phyloP scores from a whole-genome alignment of 2,329 filamentous ascomycete species.

The Apiospora pterosperma region DNA sequence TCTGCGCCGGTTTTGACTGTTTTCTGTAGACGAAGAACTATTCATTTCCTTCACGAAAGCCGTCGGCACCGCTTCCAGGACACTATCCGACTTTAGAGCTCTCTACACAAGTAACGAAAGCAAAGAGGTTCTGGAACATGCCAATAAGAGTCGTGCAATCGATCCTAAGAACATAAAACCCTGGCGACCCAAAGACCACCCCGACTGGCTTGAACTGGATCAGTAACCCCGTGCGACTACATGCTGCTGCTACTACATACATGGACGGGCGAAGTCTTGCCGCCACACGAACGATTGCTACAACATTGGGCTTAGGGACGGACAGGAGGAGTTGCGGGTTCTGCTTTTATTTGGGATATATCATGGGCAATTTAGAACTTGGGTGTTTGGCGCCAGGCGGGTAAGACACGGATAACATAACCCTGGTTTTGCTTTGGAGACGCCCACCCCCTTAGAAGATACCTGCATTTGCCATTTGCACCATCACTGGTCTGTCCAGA shows the following conservation, averaged over 20 bases:
- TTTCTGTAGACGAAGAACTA: conserved; percentile 43
- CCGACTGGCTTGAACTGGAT: conserved; percentile 48
- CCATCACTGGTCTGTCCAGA: not conserved
- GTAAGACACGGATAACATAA: not conserved
- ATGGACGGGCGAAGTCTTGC: not conserved
- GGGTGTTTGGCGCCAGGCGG: not conserved
- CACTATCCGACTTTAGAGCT: conserved; percentile 49
- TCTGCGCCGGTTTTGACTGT: conserved; percentile 13
- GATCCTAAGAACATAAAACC: conserved; percentile 55
- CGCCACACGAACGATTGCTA: not conserved
- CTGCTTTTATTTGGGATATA: not conserved
- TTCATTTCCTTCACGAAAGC: conserved; percentile 46
- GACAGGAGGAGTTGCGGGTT: not conserved
- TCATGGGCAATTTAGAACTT: not conserved
- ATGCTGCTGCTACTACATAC: not conserved
- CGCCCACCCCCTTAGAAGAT: not conserved
- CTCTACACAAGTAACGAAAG: conserved; percentile 44
- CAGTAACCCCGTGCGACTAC: not conserved
- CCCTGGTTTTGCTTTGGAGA: not conserved
- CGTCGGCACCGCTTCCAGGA: conserved; percentile 42
- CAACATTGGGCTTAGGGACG: not conserved
- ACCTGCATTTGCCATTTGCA: not conserved
- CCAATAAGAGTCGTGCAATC: conserved; percentile 48
- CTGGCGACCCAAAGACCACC: conserved; percentile 57
- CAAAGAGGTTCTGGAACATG: conserved; percentile 48